phyloP scores from a whole-genome alignment of 805 yeast species.

The Vanderwaltozyma verrucispora region DNA sequence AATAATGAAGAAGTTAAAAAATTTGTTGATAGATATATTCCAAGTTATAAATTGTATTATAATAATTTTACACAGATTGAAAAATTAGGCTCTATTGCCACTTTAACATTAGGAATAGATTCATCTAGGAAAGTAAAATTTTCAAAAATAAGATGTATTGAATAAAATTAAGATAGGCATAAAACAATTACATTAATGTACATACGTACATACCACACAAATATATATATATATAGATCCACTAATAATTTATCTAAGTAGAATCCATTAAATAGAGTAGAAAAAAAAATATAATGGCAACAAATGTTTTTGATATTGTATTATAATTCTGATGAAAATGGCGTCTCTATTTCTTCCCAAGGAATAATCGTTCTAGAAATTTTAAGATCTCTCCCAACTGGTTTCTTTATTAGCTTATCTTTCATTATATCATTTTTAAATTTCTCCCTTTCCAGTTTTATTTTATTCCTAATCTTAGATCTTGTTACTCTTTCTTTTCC shows the following conservation, averaged over 20 bases:
- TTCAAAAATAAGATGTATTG: conserved; percentile 25
- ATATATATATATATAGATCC: too few relatives aligned
- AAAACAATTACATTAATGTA: too few relatives aligned
- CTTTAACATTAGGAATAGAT: conserved; percentile 25
- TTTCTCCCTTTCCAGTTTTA: not conserved
- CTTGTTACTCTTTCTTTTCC: conserved; percentile 7
- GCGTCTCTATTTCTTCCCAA: conserved; percentile 19
- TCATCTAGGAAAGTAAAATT: conserved; percentile 16
- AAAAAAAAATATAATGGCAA: too few relatives aligned
- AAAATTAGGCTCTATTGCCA: conserved; percentile 19
- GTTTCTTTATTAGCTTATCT: not conserved
- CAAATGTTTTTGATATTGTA: not conserved
- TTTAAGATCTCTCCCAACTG: not conserved
- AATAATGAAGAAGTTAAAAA: conserved; percentile 50
- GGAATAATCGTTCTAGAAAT: conserved; percentile 20
- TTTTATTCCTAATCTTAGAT: conserved; percentile 5
- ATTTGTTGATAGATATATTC: conserved; percentile 82
- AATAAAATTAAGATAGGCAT: not conserved
- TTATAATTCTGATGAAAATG: conserved; percentile 3
- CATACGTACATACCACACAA: too few relatives aligned
- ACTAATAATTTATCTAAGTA: too few relatives aligned
- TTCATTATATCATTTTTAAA: not conserved
- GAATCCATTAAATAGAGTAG: too few relatives aligned
- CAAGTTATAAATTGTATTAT: conserved; percentile 66
- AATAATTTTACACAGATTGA: conserved; percentile 31